phyloP scores from a whole-genome alignment of 805 yeast genomes.

The Saccharomycopsis lassenensis region DNA sequence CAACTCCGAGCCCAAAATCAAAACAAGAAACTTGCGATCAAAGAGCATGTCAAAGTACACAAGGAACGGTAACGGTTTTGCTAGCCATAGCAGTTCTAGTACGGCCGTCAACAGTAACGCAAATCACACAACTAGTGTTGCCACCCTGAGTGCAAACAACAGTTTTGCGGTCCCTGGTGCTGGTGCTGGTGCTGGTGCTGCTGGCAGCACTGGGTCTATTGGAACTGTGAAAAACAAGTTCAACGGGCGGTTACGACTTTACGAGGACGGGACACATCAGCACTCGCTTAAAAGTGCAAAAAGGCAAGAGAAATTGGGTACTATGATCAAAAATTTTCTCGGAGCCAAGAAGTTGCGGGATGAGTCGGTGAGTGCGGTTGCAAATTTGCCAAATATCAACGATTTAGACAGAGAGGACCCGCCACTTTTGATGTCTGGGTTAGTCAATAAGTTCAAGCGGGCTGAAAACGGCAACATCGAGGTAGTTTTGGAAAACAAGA shows the following conservation, averaged over 20 bases:
- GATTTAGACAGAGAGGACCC: conserved; percentile 29
- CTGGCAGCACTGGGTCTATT: conserved; percentile 6
- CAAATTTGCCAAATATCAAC: conserved; percentile 35
- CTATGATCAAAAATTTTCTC: conserved; percentile 66
- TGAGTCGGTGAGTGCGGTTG: conserved; percentile 66
- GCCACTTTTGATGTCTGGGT: conserved; percentile 62
- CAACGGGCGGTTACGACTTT: conserved; percentile 36
- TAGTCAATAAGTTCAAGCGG: conserved; percentile 42
- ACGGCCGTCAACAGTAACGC: neutral
- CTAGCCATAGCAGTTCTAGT: neutral
- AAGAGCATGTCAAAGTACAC: neutral
- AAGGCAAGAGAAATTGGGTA: conserved; percentile 65
- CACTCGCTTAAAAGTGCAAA: conserved; percentile 69
- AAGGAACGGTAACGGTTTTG: neutral
- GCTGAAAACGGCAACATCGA: conserved; percentile 30
- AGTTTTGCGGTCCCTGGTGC: conserved; percentile 3
- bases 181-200: conserved; percentile 4
- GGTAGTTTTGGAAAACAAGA: conserved; percentile 20
- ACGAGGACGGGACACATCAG: conserved; percentile 66
- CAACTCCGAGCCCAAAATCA: neutral
- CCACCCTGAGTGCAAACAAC: conserved; percentile 1
- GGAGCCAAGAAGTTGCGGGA: conserved; percentile 63
- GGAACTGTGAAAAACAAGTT: conserved; percentile 5
- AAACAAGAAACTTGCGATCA: conserved; percentile 2
- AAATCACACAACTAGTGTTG: neutral